phyloP scores from a whole-genome alignment of 225 moss, liverwort and hornwort genomes.

The Polytrichum commune region DNA sequence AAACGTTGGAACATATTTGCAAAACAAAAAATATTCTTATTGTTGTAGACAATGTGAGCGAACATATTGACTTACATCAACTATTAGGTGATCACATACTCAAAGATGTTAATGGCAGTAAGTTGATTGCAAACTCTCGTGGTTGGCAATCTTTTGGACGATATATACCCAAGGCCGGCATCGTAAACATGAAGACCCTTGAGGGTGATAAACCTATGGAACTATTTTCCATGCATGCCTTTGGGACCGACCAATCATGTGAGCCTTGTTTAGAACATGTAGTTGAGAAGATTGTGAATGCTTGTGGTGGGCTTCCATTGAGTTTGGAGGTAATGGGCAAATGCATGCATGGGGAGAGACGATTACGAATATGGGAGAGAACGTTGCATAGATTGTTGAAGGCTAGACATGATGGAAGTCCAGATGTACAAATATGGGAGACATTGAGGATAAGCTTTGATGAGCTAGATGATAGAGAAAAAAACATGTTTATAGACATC shows the following conservation, averaged over 20 bases:
- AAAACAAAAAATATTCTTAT: conserved; percentile 1
- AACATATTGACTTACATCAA: not conserved
- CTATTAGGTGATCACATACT: not conserved
- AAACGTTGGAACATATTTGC: not conserved
- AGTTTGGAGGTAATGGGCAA: conserved; percentile 11
- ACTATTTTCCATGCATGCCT: conserved; percentile 7
- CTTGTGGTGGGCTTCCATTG: conserved; percentile 10
- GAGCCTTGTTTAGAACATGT: not conserved
- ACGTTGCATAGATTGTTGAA: not conserved
- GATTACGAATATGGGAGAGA: conserved; percentile 6
- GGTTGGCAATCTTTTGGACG: not conserved
- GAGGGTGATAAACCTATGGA: not conserved
- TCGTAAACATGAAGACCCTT: conserved; percentile 2
- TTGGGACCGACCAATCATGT: not conserved
- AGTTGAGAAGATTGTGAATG: conserved; percentile 2
- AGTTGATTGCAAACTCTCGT: not conserved
- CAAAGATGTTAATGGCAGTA: not conserved
- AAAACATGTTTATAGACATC: not conserved
- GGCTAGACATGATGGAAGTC: conserved; percentile 5
- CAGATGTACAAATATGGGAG: conserved; percentile 1
- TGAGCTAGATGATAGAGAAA: not conserved
- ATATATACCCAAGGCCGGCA: not conserved
- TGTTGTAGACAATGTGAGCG: not conserved
- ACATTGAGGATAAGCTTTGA: conserved; percentile 7
- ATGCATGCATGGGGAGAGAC: not conserved